Base-by-base conservation (phyloP, 371 early-diverging fungal genomes). In the Circinella minor region DNA sequence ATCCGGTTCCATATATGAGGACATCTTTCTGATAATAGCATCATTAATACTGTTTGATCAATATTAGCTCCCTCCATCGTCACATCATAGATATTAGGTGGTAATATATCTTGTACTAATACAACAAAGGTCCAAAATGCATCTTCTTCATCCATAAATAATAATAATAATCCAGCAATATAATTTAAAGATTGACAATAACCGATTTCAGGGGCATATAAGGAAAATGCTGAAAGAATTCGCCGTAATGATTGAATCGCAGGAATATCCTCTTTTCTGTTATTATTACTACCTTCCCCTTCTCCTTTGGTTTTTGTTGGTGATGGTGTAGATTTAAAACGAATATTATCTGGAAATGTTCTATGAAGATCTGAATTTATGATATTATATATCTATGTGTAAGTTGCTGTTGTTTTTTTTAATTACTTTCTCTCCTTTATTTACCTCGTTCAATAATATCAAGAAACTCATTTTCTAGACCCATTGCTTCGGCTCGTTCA, bases 181-280 rank as follows among this genome's bases (percentile, higher is more conserved):
- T 92, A 94, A 70, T 94, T 96, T 69, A 96, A 88, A 4, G 92
- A 90, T 69, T 96, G 96, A 77, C 94, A 93, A 77, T 95, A 95
- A 6, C 96, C 96, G 60, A 94, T 92, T n/a, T 86, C 72, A 18
- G 90, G 88, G 9, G 82, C 78, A 66, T 88, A 86, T 15, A 90
- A 47, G 34, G 88, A 85, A 65, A 93, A 94, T 0, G 93, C 91
- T 9, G 90, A 80, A 0, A 95, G 81, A 0, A 95, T 82, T 4
- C 92, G 83, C 20, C 92, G 79, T 17, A 95, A 69, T 0, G 93
- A 87, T 51, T 85, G 79, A 47, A 95, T 84, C 7, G 86, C 87
- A 4, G 89, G 85, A 34, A 77, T 34, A 34, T 57, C 57, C 27
- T 57, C 43, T 7, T 7, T 64, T 10, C 8, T 59, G 8, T 76